These are phyloP conservation scores for Abelmoschus esculentus DNA, from an alignment of 345 rosid genomes.

Conservation along the genomic window DNA sequence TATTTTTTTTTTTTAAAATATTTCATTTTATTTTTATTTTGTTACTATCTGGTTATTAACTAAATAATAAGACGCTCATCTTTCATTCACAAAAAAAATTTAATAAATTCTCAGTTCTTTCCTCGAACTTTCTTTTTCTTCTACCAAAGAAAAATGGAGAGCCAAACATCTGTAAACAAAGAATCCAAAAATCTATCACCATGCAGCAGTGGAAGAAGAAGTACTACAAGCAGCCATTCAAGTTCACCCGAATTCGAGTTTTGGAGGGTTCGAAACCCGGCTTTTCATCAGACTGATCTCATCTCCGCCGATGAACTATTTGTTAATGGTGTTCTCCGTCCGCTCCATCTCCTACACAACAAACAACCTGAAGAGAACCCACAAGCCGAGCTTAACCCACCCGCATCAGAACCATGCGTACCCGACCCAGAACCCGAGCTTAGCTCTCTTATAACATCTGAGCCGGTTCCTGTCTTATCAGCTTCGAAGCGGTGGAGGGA, in stretches of 20 bases:
- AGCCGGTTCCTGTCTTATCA: constrained; percentile 8
- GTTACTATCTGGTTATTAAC: neutral
- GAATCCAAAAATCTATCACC: constrained; percentile 14
- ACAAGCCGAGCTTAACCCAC: constrained; percentile 14
- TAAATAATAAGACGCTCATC: neutral
- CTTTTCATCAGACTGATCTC: constrained; percentile 29
- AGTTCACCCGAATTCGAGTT: constrained; percentile 54
- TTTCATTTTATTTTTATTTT: too few relatives aligned
- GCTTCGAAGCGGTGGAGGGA: constrained; percentile 65
- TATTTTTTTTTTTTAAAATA: too few relatives aligned
- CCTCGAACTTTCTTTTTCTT: neutral
- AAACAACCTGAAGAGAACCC: constrained; percentile 13
- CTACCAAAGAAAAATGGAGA: constrained; percentile 25
- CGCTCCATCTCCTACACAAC: constrained; percentile 28
- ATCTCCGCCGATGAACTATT: constrained; percentile 42
- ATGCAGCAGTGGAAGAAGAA: constrained; percentile 12
- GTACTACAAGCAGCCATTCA: constrained; percentile 16
- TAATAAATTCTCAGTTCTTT: neutral
- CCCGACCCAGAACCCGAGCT: constrained; percentile 10
- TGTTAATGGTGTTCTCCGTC: constrained; percentile 42
- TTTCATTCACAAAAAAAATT: neutral
- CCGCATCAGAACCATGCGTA: constrained; percentile 10
- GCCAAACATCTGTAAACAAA: constrained; percentile 16
- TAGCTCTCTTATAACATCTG: constrained; percentile 10
- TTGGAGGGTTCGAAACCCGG: constrained; percentile 39